These are phyloP conservation scores for Phlyctochytrium planicorne DNA, from an alignment of 192 early-diverging fungal species.

Conservation along the genomic window DNA sequence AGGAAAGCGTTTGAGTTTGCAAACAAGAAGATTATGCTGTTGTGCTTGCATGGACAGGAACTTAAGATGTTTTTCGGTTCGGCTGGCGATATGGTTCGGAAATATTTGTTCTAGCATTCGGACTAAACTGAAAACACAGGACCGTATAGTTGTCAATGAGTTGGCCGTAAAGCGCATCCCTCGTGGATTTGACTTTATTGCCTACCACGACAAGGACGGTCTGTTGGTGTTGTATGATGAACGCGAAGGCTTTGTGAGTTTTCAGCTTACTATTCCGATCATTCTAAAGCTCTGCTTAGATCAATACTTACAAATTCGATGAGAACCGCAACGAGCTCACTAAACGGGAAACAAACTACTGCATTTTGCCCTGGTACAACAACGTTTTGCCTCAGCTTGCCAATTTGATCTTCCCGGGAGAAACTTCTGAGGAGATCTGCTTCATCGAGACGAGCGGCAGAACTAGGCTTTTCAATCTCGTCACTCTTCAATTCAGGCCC, in stretches of 20 bases:
- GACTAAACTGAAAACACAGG: too few species aligned
- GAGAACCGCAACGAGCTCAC: neutral
- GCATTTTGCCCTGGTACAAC: neutral
- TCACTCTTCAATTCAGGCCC: neutral
- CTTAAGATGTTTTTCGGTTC: neutral
- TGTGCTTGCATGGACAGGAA: neutral
- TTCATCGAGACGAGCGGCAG: constrained; percentile 2
- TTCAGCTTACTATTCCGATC: too few species aligned
- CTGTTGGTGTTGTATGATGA: neutral
- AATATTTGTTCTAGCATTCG: too few species aligned
- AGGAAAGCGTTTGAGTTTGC: neutral
- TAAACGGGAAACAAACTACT: neutral
- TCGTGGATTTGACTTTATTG: neutral
- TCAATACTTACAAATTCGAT: constrained; percentile 3
- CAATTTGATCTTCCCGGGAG: neutral
- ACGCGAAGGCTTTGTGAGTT: neutral
- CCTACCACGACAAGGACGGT: neutral
- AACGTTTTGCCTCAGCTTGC: neutral
- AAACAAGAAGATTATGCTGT: neutral
- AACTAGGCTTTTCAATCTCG: neutral
- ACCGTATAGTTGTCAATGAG: neutral
- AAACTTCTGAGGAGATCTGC: neutral
- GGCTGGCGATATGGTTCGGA: neutral
- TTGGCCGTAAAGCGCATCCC: neutral
- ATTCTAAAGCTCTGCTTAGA: neutral